A percentile compares a stretch with the other conserved stretches of the same genome.
Evolutionary conservation across 2,329 filamentous ascomycete genomes (phyloP).

Genomic region (Colletotrichum sp.): DNA sequence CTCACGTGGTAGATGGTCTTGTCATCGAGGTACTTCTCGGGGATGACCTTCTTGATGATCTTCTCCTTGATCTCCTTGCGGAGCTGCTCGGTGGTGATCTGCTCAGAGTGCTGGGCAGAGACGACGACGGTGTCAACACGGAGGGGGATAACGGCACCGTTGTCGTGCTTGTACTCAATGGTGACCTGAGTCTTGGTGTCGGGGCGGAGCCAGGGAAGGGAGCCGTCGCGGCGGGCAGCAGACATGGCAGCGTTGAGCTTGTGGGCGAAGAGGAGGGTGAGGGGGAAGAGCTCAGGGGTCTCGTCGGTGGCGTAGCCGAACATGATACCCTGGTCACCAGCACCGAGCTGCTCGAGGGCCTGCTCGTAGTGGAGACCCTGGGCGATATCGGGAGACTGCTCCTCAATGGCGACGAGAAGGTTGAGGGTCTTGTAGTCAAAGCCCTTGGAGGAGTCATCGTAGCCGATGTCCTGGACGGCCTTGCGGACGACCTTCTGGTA

Average conservation of each 20-base stretch:
- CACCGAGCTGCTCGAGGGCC: constrained; percentile 95
- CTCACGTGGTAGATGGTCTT: constrained; percentile 93
- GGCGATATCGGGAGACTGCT: constrained; percentile 98
- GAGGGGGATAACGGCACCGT: constrained; percentile 88
- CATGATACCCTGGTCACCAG: constrained; percentile 99
- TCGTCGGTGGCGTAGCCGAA: constrained; percentile 99
- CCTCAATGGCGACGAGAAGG: constrained; percentile 97
- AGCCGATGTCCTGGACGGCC: constrained; percentile 98
- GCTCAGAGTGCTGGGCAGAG: constrained; percentile 89
- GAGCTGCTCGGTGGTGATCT: constrained; percentile 89
- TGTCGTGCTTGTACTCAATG: constrained; percentile 97
- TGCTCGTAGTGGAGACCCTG: constrained; percentile 99
- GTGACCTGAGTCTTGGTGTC: constrained; percentile 99
- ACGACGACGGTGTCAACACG: constrained; percentile 97
- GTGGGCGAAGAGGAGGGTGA: constrained; percentile 94
- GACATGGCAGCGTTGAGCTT: constrained; percentile 97
- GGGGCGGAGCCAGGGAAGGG: constrained; percentile 91
- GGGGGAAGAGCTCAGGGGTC: constrained; percentile 94
- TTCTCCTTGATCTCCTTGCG: constrained; percentile 96
- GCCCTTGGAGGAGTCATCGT: constrained; percentile 95
- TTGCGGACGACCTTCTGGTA: constrained; percentile 97
- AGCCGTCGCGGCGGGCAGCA: constrained; percentile 83
- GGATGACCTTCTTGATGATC: constrained; percentile 96
- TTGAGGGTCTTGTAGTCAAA: constrained; percentile 99
- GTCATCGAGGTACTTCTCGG: constrained; percentile 88